Evolutionary conservation across 2,329 filamentous ascomycete genomes (phyloP).

Genomic region (Blumeria graminis): DNA sequence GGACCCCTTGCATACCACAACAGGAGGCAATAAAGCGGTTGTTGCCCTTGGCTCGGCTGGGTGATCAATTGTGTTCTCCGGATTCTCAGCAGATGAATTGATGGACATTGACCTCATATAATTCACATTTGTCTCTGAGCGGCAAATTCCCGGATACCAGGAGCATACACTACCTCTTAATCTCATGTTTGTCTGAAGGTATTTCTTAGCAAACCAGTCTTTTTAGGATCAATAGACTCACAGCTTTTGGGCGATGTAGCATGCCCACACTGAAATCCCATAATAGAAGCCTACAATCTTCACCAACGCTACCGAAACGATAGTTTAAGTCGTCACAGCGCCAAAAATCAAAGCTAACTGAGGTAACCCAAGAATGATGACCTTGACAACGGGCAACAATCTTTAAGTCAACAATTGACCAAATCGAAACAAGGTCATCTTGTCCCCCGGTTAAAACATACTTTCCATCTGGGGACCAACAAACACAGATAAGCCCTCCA

Average conservation of each 20-base stretch:
- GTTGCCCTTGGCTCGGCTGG: constrained; percentile 62
- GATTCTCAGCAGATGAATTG: constrained; percentile 27
- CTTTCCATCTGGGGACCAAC: constrained; percentile 77
- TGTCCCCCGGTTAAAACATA: constrained; percentile 90
- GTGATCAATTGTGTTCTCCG: constrained; percentile 42
- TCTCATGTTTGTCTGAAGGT: constrained; percentile 24
- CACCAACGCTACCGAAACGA: constrained; percentile 83
- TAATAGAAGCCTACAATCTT: constrained; percentile 70
- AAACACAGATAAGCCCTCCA: constrained; percentile 75
- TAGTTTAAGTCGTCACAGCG: constrained; percentile 89
- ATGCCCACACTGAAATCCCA: constrained; percentile 98
- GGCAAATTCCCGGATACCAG: constrained; percentile 24
- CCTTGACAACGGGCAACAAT: constrained; percentile 85
- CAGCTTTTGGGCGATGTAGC: constrained; percentile 72
- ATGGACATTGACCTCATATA: constrained; percentile 50
- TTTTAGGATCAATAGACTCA: constrained; percentile 21
- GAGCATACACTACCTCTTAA: constrained; percentile 28
- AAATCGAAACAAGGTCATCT: constrained; percentile 89
- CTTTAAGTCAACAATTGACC: constrained; percentile 62
- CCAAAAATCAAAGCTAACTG: constrained; percentile 90
- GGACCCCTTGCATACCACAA: constrained; percentile 36
- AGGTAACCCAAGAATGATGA: constrained; percentile 86
- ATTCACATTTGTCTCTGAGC: constrained; percentile 31
- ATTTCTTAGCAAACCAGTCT: background rate
- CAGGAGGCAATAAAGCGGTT: constrained; percentile 71